A percentile compares a stretch with the other conserved stretches of the same genome.
Evolutionary conservation across 441 rosid genomes (phyloP).

Genomic region (Gossypium davidsonii): DNA sequence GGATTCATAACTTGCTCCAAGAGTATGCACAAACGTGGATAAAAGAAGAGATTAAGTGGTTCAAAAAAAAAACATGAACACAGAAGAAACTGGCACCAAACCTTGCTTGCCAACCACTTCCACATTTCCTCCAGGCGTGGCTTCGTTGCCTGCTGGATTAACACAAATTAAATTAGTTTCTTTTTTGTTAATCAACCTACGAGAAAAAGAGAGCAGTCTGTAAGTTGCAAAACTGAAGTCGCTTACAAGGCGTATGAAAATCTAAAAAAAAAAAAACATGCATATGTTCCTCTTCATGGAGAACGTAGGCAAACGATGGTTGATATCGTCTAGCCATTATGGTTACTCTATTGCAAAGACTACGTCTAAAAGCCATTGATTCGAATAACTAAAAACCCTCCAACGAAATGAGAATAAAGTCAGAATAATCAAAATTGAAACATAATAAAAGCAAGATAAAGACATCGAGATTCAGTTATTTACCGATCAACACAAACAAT

Average conservation of each 20-base stretch:
- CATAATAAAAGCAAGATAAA: background rate
- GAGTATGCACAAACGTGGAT: background rate
- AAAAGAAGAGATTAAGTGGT: background rate
- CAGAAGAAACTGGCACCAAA: conserved; percentile 19
- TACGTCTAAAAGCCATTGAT: conserved; percentile 51
- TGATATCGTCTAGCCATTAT: conserved; percentile 29
- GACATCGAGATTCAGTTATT: background rate
- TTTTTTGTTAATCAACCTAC: background rate
- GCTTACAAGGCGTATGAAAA: background rate
- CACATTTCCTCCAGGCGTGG: conserved; percentile 60
- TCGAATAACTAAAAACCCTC: background rate
- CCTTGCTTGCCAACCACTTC: conserved; percentile 47
- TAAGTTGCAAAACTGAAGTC: background rate
- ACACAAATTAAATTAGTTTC: conserved; percentile 11
- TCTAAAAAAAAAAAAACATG: background rate
- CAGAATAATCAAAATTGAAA: background rate
- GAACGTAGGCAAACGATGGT: conserved; percentile 31
- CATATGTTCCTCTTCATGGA: conserved; percentile 32
- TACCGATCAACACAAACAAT: background rate
- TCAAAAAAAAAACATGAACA: conserved; percentile 1
- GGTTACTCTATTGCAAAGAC: conserved; percentile 42
- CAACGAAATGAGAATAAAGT: background rate
- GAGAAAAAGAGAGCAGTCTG: background rate
- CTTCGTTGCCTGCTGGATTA: conserved; percentile 51
- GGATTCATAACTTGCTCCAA: background rate